Evolutionary conservation across 495 filamentous ascomycete genomes (phyloP).

Genomic region (Penicillium dipodomyicola): DNA sequence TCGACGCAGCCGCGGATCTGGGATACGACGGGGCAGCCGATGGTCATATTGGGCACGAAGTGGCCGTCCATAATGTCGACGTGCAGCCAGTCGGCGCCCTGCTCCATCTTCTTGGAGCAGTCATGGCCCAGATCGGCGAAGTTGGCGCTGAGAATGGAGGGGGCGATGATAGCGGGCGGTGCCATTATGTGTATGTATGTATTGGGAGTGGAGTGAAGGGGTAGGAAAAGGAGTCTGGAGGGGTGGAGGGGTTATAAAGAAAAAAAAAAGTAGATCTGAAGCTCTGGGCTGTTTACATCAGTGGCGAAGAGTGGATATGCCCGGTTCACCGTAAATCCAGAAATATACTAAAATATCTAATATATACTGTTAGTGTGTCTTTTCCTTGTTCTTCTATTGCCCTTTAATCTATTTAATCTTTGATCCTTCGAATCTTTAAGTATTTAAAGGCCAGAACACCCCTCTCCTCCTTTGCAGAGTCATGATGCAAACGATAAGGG

Average conservation of each 20-base stretch:
- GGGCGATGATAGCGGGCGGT: constrained; percentile 89
- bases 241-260: constrained; percentile 3
- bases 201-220: neutral
- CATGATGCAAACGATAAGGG: constrained; percentile 29
- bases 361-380: too few species aligned
- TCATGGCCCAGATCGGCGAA: constrained; percentile 83
- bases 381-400: too few species aligned
- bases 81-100: constrained; percentile 76
- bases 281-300: constrained; percentile 24
- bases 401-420: too few species aligned
- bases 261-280: constrained; percentile 2
- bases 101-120: constrained; percentile 75
- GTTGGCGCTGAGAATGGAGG: constrained; percentile 95
- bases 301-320: constrained; percentile 32
- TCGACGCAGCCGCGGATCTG: constrained; percentile 86
- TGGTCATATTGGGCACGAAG: constrained; percentile 98
- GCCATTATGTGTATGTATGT: constrained; percentile 47
- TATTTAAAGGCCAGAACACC: too few species aligned
- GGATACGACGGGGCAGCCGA: constrained; percentile 89
- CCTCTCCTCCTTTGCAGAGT: too few species aligned
- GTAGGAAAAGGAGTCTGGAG: constrained; percentile 1
- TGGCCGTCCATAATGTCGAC: constrained; percentile 95
- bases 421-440: too few species aligned
- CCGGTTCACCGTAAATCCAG: constrained; percentile 15
- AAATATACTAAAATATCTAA: neutral